These are phyloP conservation scores for Hymenoscyphus albidus DNA, from an alignment of 2,329 filamentous ascomycete species.

Conservation along the genomic window DNA sequence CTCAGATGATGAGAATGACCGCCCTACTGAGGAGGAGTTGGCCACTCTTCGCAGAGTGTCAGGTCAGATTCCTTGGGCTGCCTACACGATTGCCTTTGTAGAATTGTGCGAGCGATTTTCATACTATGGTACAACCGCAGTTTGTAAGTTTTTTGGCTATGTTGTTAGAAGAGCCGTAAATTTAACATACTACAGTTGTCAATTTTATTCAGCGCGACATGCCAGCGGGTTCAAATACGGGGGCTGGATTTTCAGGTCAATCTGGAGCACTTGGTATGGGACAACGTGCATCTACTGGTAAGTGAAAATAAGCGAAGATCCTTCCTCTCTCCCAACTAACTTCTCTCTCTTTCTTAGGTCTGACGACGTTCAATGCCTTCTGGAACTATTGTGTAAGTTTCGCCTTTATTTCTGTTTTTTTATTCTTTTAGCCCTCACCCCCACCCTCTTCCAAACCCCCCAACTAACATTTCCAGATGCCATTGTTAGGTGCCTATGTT, in stretches of 20 bases:
- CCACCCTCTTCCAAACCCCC: no score
- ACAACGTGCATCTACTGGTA: constrained; percentile 44
- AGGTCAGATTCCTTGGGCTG: constrained; percentile 28
- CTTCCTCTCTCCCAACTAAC: no score
- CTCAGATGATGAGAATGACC: background rate
- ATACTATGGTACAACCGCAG: constrained; percentile 59
- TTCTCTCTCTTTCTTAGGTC: constrained; percentile 26
- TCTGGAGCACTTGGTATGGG: constrained; percentile 45
- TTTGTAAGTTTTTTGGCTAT: constrained; percentile 45
- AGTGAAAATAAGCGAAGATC: no score
- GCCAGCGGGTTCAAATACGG: constrained; percentile 11
- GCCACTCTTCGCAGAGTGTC: constrained; percentile 28
- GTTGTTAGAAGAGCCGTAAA: background rate
- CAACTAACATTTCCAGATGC: constrained; percentile 32
- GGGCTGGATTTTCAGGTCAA: constrained; percentile 14
- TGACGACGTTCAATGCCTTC: constrained; percentile 48
- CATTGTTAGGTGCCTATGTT: constrained; percentile 49
- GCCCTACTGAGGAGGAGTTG: constrained; percentile 29
- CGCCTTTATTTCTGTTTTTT: no score
- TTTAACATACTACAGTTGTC: constrained; percentile 1
- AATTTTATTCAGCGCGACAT: constrained; percentile 13
- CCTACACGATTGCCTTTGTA: constrained; percentile 54
- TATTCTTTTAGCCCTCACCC: no score
- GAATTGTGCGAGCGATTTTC: constrained; percentile 61
- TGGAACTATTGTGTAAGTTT: constrained; percentile 32